Conservation (phyloP, 2,329 filamentous ascomycete genomes). For the Endoconidiophora polonica region DNA sequence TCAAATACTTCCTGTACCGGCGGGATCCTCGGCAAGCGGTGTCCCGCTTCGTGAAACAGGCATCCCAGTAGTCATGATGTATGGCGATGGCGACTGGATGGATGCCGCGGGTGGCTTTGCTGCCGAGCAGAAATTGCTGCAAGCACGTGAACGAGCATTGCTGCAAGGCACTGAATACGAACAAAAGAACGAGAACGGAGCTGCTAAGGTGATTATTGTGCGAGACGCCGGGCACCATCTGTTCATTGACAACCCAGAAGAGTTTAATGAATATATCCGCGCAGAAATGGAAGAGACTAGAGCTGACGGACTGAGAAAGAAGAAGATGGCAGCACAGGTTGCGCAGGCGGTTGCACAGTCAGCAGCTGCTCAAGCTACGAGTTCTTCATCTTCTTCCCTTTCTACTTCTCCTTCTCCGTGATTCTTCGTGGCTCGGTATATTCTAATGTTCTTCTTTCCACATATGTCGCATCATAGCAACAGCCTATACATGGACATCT, state of each 20-base stretch:
- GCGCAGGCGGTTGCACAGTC: too few relatives aligned
- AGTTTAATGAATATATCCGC: slow-evolving; percentile 36
- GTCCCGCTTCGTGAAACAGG: slow-evolving; percentile 37
- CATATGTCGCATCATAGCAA: too few relatives aligned
- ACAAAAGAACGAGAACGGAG: slow-evolving; percentile 55
- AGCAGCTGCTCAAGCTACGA: neutral
- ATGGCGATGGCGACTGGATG: slow-evolving; percentile 99
- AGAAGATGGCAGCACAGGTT: neutral
- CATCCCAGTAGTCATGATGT: slow-evolving; percentile 79
- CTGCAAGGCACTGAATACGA: slow-evolving; percentile 49
- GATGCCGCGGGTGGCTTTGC: slow-evolving; percentile 74
- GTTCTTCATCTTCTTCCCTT: slow-evolving; percentile 7
- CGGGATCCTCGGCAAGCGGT: slow-evolving; percentile 16
- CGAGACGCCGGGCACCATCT: slow-evolving; percentile 41
- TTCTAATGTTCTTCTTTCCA: too few relatives aligned
- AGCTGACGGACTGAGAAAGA: slow-evolving; percentile 16
- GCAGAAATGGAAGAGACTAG: slow-evolving; percentile 37
- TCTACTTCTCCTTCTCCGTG: slow-evolving; percentile 13
- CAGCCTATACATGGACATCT: too few relatives aligned
- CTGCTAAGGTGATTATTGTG: slow-evolving; percentile 68
- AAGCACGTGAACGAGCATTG: slow-evolving; percentile 44
- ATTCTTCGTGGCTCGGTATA: neutral
- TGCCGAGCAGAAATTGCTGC: slow-evolving; percentile 61
- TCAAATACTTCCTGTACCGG: slow-evolving; percentile 31
- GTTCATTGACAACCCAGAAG: slow-evolving; percentile 41